Base-by-base conservation (phyloP, 2,329 filamentous ascomycete species). In the Monilinia aucupariae region DNA sequence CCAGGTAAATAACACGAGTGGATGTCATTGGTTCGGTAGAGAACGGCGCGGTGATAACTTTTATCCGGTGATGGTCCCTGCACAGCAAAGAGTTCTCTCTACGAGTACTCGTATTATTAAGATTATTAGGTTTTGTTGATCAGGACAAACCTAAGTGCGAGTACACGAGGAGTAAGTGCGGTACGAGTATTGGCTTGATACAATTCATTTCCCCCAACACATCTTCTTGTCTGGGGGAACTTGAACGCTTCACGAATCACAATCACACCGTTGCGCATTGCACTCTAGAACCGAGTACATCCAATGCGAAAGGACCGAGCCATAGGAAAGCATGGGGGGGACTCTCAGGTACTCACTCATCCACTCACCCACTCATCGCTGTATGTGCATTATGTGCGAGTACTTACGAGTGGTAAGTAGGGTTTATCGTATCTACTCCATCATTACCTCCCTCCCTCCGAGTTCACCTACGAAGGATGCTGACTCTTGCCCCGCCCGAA, bases 11-110 rank as follows among this genome's bases (percentile, higher is more conserved):
- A 25, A 37, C 22, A 2, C 30, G 30, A 39, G 60, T 7, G 30
- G 10, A 4, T 48, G 5, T 56, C 1, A 62, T 62, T 62, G 60
- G 60, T n/a, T 56, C 60, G 51, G 12, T 45, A 47, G 20, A 12
- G 8, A 25, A 41, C 12, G 30, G 20, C 13, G 13, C 15, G 3
- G 0, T 13, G 54, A 20, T 34, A 58, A 47, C 54, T 58, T 58
- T 58, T 58, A 58, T 58, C 54, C 41, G 54, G 48, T 25, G 10
- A n/a, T 34, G n/a, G n/a, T 25, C 41, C n/a, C 20, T 56, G 41
- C 27, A 45, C 27, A 22, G 8, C 22, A 17, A 41, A 15, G 12
- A 17, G 39, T n/a, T n/a, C n/a, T n/a, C n/a, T n/a, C n/a, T n/a
- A n/a, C n/a, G n/a, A n/a, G n/a, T n/a, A n/a, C n/a, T n/a, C n/a